A percentile compares a stretch with the other conserved stretches of the same genome.
These are phyloP conservation scores for Pseudogymnoascus sp. DNA, from an alignment of 2,329 filamentous ascomycete species.

Conservation along the genomic window DNA sequence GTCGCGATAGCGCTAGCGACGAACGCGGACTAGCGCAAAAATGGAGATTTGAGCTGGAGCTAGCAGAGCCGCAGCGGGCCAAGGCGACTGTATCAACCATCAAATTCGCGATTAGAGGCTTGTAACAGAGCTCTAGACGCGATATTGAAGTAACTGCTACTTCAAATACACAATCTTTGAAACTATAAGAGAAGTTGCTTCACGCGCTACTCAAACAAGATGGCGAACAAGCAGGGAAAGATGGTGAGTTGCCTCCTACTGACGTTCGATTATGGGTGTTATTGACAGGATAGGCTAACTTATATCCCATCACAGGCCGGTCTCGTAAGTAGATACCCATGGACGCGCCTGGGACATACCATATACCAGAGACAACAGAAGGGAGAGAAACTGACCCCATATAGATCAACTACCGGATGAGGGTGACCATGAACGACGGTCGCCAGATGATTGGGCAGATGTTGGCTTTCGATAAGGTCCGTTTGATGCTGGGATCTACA, in stretches of 20 bases:
- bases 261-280: slow-evolving; percentile 35
- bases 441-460: slow-evolving; percentile 97
- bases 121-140: slow-evolving; percentile 19
- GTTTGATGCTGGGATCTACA: neutral
- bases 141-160: slow-evolving; percentile 26
- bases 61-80: slow-evolving; percentile 12
- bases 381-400: slow-evolving; percentile 2
- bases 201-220: slow-evolving; percentile 39
- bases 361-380: neutral
- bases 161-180: slow-evolving; percentile 30
- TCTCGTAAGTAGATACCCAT: slow-evolving; percentile 50
- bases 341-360: neutral
- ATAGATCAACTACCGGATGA: slow-evolving; percentile 99
- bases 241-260: slow-evolving; percentile 66
- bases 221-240: slow-evolving; percentile 96
- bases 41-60: slow-evolving; percentile 11
- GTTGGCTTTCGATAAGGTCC: slow-evolving; percentile 95
- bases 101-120: slow-evolving; percentile 12
- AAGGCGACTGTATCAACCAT: slow-evolving; percentile 8
- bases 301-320: slow-evolving; percentile 51
- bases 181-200: slow-evolving; percentile 30
- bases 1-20: neutral
- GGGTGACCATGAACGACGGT: slow-evolving; percentile 88
- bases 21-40: neutral
- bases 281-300: slow-evolving; percentile 55